Conservation (phyloP, 345 rosid genomes). For the Carallia pectinifolia region DNA sequence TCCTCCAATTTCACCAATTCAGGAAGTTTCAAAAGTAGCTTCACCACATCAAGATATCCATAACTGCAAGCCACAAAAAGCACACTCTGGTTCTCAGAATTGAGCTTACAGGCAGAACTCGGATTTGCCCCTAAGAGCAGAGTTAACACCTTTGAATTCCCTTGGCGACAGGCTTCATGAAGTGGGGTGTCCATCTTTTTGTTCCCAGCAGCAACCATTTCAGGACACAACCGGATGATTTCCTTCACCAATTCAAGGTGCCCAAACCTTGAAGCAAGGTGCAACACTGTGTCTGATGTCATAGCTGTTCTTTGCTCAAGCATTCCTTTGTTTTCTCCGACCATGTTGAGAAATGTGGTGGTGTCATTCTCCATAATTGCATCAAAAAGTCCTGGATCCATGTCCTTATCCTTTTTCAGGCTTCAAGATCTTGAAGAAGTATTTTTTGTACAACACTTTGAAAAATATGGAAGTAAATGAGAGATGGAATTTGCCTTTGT, state of each 20-base stretch:
- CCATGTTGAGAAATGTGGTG: background rate
- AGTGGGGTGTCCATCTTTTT: slow-evolving; percentile 16
- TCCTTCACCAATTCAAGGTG: slow-evolving; percentile 8
- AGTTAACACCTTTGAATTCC: background rate
- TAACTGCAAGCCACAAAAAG: slow-evolving; percentile 17
- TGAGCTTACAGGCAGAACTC: slow-evolving; percentile 9
- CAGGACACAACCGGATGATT: slow-evolving; percentile 16
- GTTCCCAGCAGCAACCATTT: slow-evolving; percentile 16
- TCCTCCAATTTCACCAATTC: slow-evolving; percentile 13
- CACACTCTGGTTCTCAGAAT: slow-evolving; percentile 10
- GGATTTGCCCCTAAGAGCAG: slow-evolving; percentile 12
- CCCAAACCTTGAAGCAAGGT: slow-evolving; percentile 18
- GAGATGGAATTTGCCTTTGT: too few relatives aligned
- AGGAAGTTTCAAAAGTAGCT: slow-evolving; percentile 4
- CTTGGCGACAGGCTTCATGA: slow-evolving; percentile 25
- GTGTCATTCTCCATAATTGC: slow-evolving; percentile 12
- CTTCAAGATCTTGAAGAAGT: background rate
- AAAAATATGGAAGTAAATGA: too few relatives aligned
- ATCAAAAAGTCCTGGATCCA: slow-evolving; percentile 12
- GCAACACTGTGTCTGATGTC: slow-evolving; percentile 4
- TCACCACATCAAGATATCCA: slow-evolving; percentile 20
- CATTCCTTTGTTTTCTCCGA: slow-evolving; percentile 1
- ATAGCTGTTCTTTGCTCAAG: slow-evolving; percentile 1
- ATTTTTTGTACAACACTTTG: background rate
- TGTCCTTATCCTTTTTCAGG: background rate